phyloP scores from a whole-genome alignment of 2,329 filamentous ascomycete species.

The Aaosphaeria pasadenensis region DNA sequence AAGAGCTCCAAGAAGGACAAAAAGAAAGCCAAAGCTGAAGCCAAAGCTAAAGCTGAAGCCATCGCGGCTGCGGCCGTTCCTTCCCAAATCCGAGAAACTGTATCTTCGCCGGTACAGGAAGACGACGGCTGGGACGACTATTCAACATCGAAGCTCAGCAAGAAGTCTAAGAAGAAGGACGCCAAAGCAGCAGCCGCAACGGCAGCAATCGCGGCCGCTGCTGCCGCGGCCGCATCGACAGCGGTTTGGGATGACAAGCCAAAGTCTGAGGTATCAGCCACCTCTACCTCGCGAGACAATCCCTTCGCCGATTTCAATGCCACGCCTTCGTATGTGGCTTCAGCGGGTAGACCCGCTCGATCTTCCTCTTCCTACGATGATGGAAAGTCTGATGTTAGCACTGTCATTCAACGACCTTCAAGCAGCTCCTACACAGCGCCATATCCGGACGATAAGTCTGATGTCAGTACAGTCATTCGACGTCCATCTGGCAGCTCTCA shows the following conservation, averaged over 20 bases:
- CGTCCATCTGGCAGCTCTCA: no score
- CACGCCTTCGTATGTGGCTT: conserved; percentile 9
- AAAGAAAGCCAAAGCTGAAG: conserved; percentile 23
- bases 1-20: conserved; percentile 31
- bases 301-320: conserved; percentile 18
- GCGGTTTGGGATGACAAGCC: background rate
- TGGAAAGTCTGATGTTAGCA: no score
- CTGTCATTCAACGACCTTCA: conserved; percentile 17
- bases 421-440: conserved; percentile 35
- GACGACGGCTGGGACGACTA: no score
- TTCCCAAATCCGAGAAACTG: no score
- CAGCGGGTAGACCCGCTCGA: background rate
- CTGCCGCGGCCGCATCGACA: conserved; percentile 12
- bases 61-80: conserved; percentile 11
- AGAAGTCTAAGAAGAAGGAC: no score
- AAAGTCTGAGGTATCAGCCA: no score
- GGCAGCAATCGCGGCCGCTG: conserved; percentile 1
- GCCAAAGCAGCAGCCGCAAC: no score
- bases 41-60: conserved; percentile 11
- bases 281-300: conserved; percentile 10
- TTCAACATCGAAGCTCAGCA: no score
- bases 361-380: no score
- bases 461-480: conserved; percentile 25
- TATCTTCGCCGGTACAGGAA: no score
- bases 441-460: conserved; percentile 42